A percentile compares a stretch with the other conserved stretches of the same genome.
These are phyloP conservation scores for Tricholomella constricta DNA, from an alignment of 768 basidiomycete species.

Conservation along the genomic window DNA sequence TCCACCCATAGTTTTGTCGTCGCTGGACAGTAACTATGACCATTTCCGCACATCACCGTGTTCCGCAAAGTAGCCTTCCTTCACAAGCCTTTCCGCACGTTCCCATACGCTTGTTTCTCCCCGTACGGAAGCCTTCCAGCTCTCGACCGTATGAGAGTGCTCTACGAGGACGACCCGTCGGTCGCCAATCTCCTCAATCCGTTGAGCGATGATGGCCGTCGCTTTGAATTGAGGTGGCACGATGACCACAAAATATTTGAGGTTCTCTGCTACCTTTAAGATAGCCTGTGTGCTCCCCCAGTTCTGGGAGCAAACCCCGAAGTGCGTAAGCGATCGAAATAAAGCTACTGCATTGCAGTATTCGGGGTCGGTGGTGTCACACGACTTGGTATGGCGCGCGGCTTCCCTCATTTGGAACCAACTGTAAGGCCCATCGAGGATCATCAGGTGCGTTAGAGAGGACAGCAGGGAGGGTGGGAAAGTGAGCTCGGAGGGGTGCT, in stretches of 20 bases:
- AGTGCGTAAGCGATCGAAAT: slow-evolving; percentile 22
- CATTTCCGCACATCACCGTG: slow-evolving; percentile 14
- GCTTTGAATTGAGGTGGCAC: slow-evolving; percentile 17
- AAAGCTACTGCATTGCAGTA: slow-evolving; percentile 5
- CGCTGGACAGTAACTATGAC: too few relatives aligned
- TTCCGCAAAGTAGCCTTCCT: slow-evolving; percentile 19
- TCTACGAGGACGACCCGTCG: slow-evolving; percentile 22
- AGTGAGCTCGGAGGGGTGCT: slow-evolving; percentile 18
- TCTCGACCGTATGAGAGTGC: slow-evolving; percentile 14
- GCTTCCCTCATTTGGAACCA: slow-evolving; percentile 25
- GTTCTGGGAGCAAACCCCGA: slow-evolving; percentile 22
- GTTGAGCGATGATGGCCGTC: slow-evolving; percentile 14
- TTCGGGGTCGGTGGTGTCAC: slow-evolving; percentile 2
- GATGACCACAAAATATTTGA: slow-evolving; percentile 23
- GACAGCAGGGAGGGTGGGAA: slow-evolving; percentile 23
- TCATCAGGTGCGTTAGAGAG: slow-evolving; percentile 26
- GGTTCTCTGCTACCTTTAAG: slow-evolving; percentile 17
- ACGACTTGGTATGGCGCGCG: slow-evolving; percentile 9
- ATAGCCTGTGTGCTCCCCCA: slow-evolving; percentile 24
- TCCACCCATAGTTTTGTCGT: too few relatives aligned
- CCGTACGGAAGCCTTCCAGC: slow-evolving; percentile 17
- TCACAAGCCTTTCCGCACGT: slow-evolving; percentile 20
- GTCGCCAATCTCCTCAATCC: slow-evolving; percentile 22
- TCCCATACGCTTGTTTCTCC: slow-evolving; percentile 22
- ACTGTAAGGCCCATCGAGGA: slow-evolving; percentile 21